phyloP scores from a whole-genome alignment of 768 basidiomycete genomes.

The Nidularia pulvinata region DNA sequence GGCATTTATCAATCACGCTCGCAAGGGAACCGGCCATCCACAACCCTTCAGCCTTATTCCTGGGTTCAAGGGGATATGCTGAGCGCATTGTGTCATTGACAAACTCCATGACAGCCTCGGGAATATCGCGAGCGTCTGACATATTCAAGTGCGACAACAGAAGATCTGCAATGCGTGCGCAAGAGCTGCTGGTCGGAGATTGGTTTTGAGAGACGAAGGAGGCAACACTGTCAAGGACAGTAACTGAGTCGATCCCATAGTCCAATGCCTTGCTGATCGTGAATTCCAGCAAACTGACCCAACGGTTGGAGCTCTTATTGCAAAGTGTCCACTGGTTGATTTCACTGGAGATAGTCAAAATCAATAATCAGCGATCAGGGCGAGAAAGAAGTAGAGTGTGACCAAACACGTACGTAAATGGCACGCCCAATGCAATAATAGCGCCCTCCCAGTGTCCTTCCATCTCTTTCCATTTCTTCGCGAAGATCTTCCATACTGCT shows the following conservation, averaged over 20 bases:
- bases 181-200: constrained; percentile 34
- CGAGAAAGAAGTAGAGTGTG: constrained; percentile 5
- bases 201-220: constrained; percentile 37
- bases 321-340: constrained; percentile 49
- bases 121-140: constrained; percentile 49
- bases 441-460: constrained; percentile 55
- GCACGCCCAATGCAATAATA: constrained; percentile 52
- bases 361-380: neutral
- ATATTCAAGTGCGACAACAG: constrained; percentile 56
- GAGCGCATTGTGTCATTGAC: constrained; percentile 57
- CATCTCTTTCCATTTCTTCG: constrained; percentile 53
- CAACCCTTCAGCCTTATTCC: constrained; percentile 48
- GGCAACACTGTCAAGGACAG: constrained; percentile 60
- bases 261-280: constrained; percentile 59
- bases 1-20: constrained; percentile 54
- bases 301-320: constrained; percentile 52
- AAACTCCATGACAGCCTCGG: constrained; percentile 54
- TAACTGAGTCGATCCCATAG: constrained; percentile 49
- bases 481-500: constrained; percentile 56
- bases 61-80: constrained; percentile 66
- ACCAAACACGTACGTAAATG: constrained; percentile 52
- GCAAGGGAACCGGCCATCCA: constrained; percentile 66
- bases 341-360: constrained; percentile 20
- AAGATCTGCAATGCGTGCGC: constrained; percentile 60
- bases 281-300: constrained; percentile 58